These are phyloP conservation scores for Alectoria sarmentosa DNA, from an alignment of 495 filamentous ascomycete species.

Conservation along the genomic window DNA sequence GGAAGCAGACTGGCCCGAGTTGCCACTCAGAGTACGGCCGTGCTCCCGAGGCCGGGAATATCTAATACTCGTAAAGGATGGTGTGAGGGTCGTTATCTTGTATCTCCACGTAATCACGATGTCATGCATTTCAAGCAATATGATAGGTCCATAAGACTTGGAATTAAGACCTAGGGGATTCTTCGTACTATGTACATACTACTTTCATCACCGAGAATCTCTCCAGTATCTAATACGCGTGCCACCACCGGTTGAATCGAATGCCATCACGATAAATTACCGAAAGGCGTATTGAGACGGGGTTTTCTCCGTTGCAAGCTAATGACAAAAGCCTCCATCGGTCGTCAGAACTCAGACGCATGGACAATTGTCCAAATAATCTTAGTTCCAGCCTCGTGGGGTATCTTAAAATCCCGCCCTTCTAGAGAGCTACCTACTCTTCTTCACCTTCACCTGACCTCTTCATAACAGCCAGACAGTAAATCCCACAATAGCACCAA, in stretches of 20 bases:
- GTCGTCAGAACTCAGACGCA: background rate
- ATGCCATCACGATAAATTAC: background rate
- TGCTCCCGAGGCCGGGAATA: background rate
- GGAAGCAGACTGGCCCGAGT: background rate
- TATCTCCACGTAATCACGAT: conserved; percentile 11
- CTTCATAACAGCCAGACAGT: conserved; percentile 40
- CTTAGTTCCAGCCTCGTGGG: background rate
- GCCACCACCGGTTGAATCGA: too few relatives aligned
- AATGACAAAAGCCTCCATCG: background rate
- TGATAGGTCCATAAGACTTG: conserved; percentile 1
- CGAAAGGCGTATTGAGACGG: background rate
- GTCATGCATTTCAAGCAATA: background rate
- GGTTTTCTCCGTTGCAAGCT: background rate
- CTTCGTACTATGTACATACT: too few relatives aligned
- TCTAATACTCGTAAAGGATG: too few relatives aligned
- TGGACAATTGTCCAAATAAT: background rate
- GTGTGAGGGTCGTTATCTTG: too few relatives aligned
- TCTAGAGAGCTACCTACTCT: too few relatives aligned
- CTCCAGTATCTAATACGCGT: too few relatives aligned
- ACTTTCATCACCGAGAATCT: too few relatives aligned
- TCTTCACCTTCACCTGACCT: background rate
- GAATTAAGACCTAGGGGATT: too few relatives aligned
- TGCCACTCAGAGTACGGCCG: background rate
- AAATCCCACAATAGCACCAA: conserved; percentile 45
- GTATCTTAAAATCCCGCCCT: background rate